Base-by-base conservation (phyloP, 768 basidiomycete species). In the Tylopilus plumbeoviolaceoides region DNA sequence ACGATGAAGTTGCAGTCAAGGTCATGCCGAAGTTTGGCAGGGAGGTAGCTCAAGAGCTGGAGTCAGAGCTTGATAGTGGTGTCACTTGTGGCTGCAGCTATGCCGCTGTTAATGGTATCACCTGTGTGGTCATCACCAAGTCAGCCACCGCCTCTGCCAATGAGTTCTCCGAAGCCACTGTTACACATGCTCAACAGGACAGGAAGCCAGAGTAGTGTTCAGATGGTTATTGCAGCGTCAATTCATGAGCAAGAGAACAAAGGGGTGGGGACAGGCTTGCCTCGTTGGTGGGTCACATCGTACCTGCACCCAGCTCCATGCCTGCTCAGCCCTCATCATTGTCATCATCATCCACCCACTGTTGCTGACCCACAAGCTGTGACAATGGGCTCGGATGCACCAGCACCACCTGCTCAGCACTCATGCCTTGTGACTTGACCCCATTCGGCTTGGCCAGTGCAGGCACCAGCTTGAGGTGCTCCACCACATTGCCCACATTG, bases 21-120 rank as follows among this genome's bases (percentile, higher is more conserved):
- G 28, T 59, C 66, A n/a, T 66, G 73, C 45, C 70, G 68, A 55
- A 66, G 59, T 21, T 69, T 69, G 21, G 27, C 58, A 47, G 8
- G 36, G 36, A 61, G 56, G 41, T 51, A 56, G 39, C 27, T 58
- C 40, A 68, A 67, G 62, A 71, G 72, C 2, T 75, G 84, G 31
- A 85, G 83, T 55, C 75, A 82, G 25, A 85, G 83, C 57, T 85
- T 84, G 23, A 87, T 84, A 4, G 72, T 85, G n/a, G 86, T 80
- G 5, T 81, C 80, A 20, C 68, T 84, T 7, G 73, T 78, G 25
- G 49, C 31, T 7, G 73, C n/a, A n/a, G n/a, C 78, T 27, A 31
- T 23, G 14, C 18, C 63, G 52, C 4, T n/a, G n/a, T n/a, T n/a
- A n/a, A n/a, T n/a, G n/a, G n/a, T n/a, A n/a, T n/a, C n/a, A n/a